These are phyloP conservation scores for Globisporangium nunn DNA, from an alignment of 352 stramenopile genomes.

Conservation along the genomic window DNA sequence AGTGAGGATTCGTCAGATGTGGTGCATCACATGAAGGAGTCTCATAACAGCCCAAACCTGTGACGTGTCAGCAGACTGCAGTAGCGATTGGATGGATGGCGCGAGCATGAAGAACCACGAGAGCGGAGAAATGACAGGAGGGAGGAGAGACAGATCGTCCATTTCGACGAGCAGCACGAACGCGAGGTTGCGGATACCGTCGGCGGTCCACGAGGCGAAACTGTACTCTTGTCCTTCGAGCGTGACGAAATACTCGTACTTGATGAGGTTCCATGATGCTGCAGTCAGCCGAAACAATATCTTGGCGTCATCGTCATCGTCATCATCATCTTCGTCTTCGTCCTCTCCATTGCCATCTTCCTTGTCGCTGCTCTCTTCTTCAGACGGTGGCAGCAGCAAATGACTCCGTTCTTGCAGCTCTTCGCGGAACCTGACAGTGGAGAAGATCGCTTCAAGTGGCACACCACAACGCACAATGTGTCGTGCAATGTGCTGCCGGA, in stretches of 20 bases:
- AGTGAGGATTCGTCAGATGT: background rate
- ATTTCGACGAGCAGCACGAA: slow-evolving; percentile 23
- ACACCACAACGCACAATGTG: slow-evolving; percentile 28
- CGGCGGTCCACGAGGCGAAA: slow-evolving; percentile 53
- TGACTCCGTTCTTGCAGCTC: slow-evolving; percentile 29
- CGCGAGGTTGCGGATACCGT: slow-evolving; percentile 33
- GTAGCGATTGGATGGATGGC: slow-evolving; percentile 31
- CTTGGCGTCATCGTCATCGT: slow-evolving; percentile 18
- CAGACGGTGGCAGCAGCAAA: slow-evolving; percentile 27
- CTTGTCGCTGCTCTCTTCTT: slow-evolving; percentile 20
- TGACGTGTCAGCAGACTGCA: slow-evolving; percentile 23
- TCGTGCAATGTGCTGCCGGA: slow-evolving; percentile 18
- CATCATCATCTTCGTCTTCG: slow-evolving; percentile 15
- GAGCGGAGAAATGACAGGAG: slow-evolving; percentile 23
- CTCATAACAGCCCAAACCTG: slow-evolving; percentile 12
- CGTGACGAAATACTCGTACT: slow-evolving; percentile 46
- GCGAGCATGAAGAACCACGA: slow-evolving; percentile 42
- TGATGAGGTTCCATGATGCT: slow-evolving; percentile 20
- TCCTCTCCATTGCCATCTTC: slow-evolving; percentile 14
- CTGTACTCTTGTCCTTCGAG: slow-evolving; percentile 38
- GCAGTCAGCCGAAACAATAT: slow-evolving; percentile 27
- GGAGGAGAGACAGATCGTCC: background rate
- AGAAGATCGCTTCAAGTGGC: slow-evolving; percentile 27
- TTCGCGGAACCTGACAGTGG: slow-evolving; percentile 53
- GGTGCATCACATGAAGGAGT: background rate